These are phyloP conservation scores for Chytriomyces hyalinus DNA, from an alignment of 192 early-diverging fungal species.

Conservation along the genomic window DNA sequence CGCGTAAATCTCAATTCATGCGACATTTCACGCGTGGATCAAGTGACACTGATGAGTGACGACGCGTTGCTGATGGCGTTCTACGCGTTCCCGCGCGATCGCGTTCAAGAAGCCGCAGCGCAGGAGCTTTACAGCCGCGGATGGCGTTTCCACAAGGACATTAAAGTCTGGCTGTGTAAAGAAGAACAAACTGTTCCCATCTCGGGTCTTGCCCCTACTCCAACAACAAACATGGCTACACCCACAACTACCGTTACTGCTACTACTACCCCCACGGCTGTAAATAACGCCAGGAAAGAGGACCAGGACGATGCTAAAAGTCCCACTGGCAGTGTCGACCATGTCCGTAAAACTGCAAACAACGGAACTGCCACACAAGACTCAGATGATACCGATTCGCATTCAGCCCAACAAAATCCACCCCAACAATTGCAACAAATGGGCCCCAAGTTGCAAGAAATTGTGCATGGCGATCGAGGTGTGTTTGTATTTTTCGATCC, in stretches of 20 bases:
- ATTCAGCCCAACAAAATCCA: too few species aligned
- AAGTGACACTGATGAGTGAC: conserved; percentile 77
- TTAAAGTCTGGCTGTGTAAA: conserved; percentile 90
- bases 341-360: too few species aligned
- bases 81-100: conserved; percentile 92
- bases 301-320: too few species aligned
- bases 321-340: too few species aligned
- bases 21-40: conserved; percentile 57
- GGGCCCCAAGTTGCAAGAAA: conserved; percentile 22
- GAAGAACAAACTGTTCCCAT: conserved; percentile 48
- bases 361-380: too few species aligned
- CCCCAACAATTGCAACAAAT: too few species aligned
- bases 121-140: conserved; percentile 91
- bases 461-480: conserved; percentile 70
- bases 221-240: neutral
- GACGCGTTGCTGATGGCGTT: conserved; percentile 98
- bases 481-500: conserved; percentile 95
- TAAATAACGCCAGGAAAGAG: conserved; percentile 19
- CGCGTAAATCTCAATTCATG: conserved; percentile 21
- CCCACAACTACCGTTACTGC: neutral
- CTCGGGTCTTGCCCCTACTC: too few species aligned
- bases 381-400: too few species aligned
- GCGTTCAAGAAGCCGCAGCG: conserved; percentile 89
- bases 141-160: conserved; percentile 97
- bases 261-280: neutral